Evolutionary conservation across 106 monocot species (phyloP), one percentile per base, ranked within the genome.

Genomic region (Dioscorea dumetorum): DNA sequence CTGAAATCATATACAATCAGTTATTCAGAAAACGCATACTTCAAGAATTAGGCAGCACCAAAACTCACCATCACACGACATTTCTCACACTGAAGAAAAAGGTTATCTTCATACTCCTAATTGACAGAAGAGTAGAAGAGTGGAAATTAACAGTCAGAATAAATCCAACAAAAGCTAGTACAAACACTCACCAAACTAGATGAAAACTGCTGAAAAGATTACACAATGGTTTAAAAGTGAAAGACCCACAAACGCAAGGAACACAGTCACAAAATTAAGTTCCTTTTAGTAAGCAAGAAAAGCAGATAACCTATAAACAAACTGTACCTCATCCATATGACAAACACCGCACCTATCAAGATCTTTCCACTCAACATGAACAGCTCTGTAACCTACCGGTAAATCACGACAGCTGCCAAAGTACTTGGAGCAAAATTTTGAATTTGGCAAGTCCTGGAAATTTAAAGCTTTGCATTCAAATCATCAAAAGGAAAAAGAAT

Each of bases 41-140:
- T 51, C 28, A 2, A 61, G 49, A 14, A 73, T 69, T 18, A 2
- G 19, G 50, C 5, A 31, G 73, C 60, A 48, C 4, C 51, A 34
- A 57, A 23, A 57, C 72, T 67, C 79, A 99, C 99, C 92, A 86
- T 92, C 82, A 99, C 93, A 12, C 99, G 87, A 63, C 99, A 99
- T 85, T 89, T 99, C 72, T 93, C 99, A 76, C 99, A 99, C 69
- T 99, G 99, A 71, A 99, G 70, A 68, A 99, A 99, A 24, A 99
- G 79, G 68, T 99, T 93, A 61, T 87, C 99, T 64, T 92, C 99
- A 32, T 99, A 99, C 68, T 99, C 99, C 99, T 99, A 65, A 14
- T 80, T 75, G 28, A 51, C 11, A 34, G 69, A 77, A 60, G 4
- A 54, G 41, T 41, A 34, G 69, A 74, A 60, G 8, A 60, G 41